phyloP scores from a whole-genome alignment of 1,284 basidiomycete genomes.

The Puccinia coronata region DNA sequence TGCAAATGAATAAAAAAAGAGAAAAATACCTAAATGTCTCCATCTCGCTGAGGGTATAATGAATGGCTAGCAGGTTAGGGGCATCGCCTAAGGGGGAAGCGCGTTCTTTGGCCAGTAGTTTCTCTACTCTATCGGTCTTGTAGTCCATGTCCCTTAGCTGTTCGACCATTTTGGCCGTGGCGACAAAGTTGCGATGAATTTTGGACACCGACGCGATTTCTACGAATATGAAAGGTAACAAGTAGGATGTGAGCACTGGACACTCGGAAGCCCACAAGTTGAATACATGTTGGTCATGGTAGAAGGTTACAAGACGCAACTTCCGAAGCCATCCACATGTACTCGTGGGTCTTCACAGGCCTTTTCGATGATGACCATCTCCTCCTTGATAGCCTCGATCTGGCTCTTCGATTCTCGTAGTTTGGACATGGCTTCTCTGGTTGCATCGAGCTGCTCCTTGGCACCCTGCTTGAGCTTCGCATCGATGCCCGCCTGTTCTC shows the following conservation, averaged over 20 bases:
- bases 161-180: slow-evolving; percentile 91
- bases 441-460: slow-evolving; percentile 89
- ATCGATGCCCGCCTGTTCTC: slow-evolving; percentile 94
- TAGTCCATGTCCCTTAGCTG: slow-evolving; percentile 86
- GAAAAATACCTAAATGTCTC: slow-evolving; percentile 79
- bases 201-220: slow-evolving; percentile 73
- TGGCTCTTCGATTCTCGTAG: slow-evolving; percentile 78
- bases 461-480: slow-evolving; percentile 87
- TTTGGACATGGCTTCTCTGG: slow-evolving; percentile 82
- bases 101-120: slow-evolving; percentile 74
- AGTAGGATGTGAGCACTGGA: too few species aligned
- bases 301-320: slow-evolving; percentile 35
- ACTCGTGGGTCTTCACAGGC: slow-evolving; percentile 72
- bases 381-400: slow-evolving; percentile 83
- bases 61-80: slow-evolving; percentile 82
- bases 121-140: slow-evolving; percentile 76
- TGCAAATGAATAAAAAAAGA: not conserved
- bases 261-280: too few species aligned
- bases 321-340: slow-evolving; percentile 74
- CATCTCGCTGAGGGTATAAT: slow-evolving; percentile 83
- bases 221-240: not conserved
- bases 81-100: slow-evolving; percentile 75
- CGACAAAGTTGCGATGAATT: slow-evolving; percentile 91
- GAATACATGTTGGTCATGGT: too few species aligned
- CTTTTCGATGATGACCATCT: slow-evolving; percentile 84